Base-by-base conservation (phyloP, 2,329 filamentous ascomycete species). In the Aspergillus sp. region DNA sequence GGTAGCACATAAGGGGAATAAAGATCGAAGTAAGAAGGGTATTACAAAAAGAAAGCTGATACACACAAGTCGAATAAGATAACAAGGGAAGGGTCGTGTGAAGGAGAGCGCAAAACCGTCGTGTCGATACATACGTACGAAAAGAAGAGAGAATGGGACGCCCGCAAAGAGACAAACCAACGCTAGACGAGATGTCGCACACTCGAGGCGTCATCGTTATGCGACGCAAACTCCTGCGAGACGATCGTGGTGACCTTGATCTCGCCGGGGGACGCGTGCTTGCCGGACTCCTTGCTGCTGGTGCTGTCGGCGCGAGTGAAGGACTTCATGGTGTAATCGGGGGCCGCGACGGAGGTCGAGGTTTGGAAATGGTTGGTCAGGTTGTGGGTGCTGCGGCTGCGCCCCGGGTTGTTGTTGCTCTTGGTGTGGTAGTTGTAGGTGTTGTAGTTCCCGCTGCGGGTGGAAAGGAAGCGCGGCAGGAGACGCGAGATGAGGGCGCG, bases 231-330 rank as follows among this genome's bases (percentile, higher is more conserved):
- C 50, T 65, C 58, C 46, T 64, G 62, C 34, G 56, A 62, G 1
- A 68, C 56, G 19, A 42, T 57, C 0, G 63, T 68, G n/a, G 64
- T 68, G 14, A 68, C 64, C 47, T 61, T 68, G 10, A 68, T 68
- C 1, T 64, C 64, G 5, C 45, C 43, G 13, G 36, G 19, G 20
- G 47, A 36, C n/a, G n/a, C n/a, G 6, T 19, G 5, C 16, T 13
- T 19, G 1, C 11, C 40, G 11, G 40, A 42, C 21, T 17, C n/a
- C 40, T 42, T 42, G 40, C 40, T 42, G 40, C 17, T 17, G 19
- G 40, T 19, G 40, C 40, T 42, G 19, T 42, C 40, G 40, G 40
- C 6, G 19, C 40, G 40, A 6, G 16, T 42, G 40, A 42, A 42
- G 19, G 40, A 19, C 19, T 42, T 49, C 51, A 47, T 41, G 17